Percentiles rank a stretch among this genome's conserved stretches.
Conservation (phyloP, 2,329 filamentous ascomycete genomes). For the Pseudogymnoascus sp. region DNA sequence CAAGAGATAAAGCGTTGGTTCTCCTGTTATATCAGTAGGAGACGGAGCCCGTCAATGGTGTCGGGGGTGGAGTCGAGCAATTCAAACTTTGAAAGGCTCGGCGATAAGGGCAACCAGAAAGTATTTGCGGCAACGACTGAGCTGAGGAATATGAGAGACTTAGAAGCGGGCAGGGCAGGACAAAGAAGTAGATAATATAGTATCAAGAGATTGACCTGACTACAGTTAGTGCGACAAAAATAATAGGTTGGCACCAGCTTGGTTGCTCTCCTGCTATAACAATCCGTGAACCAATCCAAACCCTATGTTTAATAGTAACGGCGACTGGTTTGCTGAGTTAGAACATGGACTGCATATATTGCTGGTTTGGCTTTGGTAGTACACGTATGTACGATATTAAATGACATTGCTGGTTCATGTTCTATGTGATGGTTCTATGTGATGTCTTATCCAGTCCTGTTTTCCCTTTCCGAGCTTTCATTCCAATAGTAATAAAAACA, state of each 20-base stretch:
- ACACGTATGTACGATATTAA: background rate
- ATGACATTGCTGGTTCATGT: background rate
- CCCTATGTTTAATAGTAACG: background rate
- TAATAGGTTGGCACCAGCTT: background rate
- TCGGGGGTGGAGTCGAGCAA: background rate
- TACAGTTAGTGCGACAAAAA: too few species aligned
- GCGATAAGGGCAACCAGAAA: background rate
- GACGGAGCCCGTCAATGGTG: background rate
- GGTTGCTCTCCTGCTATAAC: background rate
- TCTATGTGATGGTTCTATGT: background rate
- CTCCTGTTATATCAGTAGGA: background rate
- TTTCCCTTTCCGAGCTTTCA: conserved; percentile 23
- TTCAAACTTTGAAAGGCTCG: background rate
- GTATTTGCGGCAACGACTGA: background rate
- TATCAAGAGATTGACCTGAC: too few species aligned
- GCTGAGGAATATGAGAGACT: background rate
- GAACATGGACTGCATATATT: background rate
- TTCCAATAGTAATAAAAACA: conserved; percentile 32
- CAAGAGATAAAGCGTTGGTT: background rate
- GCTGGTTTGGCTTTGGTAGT: background rate
- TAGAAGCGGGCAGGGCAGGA: background rate
- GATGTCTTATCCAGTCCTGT: background rate
- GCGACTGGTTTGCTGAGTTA: background rate
- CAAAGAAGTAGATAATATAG: background rate
- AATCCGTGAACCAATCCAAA: background rate